Percentiles rank a stretch among this genome's conserved stretches.
Evolutionary conservation across 2,329 filamentous ascomycete genomes (phyloP).

Genomic region (Emergomyces orientalis): DNA sequence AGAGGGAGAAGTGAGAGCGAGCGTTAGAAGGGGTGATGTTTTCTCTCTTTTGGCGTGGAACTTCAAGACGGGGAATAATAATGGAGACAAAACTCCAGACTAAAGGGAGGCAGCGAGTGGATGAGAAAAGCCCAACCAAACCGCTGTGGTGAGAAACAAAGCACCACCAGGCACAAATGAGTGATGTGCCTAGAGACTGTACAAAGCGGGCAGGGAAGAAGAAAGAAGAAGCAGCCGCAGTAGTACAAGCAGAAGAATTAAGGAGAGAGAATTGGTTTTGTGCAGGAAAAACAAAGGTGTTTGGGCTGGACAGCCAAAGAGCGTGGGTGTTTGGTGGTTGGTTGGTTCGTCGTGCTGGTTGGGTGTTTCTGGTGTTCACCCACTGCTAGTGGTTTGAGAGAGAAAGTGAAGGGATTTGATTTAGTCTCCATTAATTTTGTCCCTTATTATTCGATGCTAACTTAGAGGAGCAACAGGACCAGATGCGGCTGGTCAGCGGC

Average conservation of each 20-base stretch:
- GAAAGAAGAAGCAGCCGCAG: neutral
- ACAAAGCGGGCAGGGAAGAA: neutral
- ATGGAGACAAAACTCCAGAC: neutral
- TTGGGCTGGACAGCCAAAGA: neutral
- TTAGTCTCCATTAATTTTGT: too few relatives aligned
- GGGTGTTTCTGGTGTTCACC: too few relatives aligned
- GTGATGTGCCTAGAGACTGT: neutral
- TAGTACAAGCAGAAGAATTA: neutral
- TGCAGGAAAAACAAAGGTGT: neutral
- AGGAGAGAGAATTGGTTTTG: neutral
- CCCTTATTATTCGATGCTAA: too few relatives aligned
- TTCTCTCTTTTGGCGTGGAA: neutral
- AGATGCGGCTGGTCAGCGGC: too few relatives aligned
- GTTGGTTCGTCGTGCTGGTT: neutral
- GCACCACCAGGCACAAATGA: neutral
- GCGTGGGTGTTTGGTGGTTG: neutral
- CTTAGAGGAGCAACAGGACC: too few relatives aligned
- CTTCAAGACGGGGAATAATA: neutral
- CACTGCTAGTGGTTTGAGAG: too few relatives aligned
- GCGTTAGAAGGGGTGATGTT: neutral
- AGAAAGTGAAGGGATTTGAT: too few relatives aligned
- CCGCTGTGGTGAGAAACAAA: neutral
- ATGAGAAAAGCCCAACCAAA: neutral
- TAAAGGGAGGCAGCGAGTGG: neutral
- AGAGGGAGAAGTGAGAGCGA: neutral